Base-by-base conservation (phyloP, 2,329 filamentous ascomycete genomes). In the Sporothrix brunneoviolacea region DNA sequence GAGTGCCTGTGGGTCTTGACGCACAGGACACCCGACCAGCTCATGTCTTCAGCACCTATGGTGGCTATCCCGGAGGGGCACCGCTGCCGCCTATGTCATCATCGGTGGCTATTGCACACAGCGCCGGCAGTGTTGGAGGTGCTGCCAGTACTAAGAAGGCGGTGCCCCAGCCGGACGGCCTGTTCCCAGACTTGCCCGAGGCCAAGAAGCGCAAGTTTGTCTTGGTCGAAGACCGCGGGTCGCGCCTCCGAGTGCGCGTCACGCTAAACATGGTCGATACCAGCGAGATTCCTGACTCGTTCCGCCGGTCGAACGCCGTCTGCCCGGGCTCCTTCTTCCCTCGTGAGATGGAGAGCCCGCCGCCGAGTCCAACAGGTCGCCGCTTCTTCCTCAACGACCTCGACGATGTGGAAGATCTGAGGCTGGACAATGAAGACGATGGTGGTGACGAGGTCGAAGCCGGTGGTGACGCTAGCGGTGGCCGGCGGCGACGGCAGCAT, bases 171-270 rank as follows among this genome's bases (percentile, higher is more conserved):
- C 71, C 84, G 47, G 78, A 82, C 15, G 82, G 83, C 43, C 79
- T 96, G 39, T 96, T 96, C 66, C 88, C 89, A 43, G 86, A 93
- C 58, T 79, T 95, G 47, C 90, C 91, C 1, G 89, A 93, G 61
- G 83, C 85, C 47, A 95, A 95, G 71, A 88, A 89, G 62, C 86
- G 91, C 64, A 97, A 96, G 68, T 97, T 97, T 68, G 95, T 97
- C 59, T 80, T 97, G 9, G 90, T 97, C 24, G 91, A 96, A 58
- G 91, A 97, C 65, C 83, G 82, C 47, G 86, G 90, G 55, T 84
- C 88, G 32, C 86, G 85, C 47, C 83, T 96, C 2, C 84, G 91
- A 15, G 91, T 97, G 40, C 86, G 91, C 55, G 91, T 96, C 46
- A 93, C 87, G 56, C 81, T 98, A n/a, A 89, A 96, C 63, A 83